Evolutionary conservation across 306 rosid genomes (phyloP), one percentile per base, ranked within the genome.

Genomic region (Sophora flavescens): DNA sequence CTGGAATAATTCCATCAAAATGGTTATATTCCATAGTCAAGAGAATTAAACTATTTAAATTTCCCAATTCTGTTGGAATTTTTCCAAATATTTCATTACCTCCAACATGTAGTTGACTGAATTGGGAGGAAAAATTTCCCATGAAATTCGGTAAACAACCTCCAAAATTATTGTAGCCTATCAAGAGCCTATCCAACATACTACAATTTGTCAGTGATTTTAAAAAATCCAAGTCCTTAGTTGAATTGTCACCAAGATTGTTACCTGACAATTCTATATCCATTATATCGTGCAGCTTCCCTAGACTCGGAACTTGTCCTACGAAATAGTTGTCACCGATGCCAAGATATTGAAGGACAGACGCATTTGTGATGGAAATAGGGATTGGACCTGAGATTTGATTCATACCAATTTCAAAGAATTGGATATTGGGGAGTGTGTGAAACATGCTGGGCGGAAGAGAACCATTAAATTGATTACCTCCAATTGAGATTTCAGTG

Each of bases 321-420:
- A 12, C 35, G 7, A 85, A 78, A 13, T 75, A 13, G 65, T 85
- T 88, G 0, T 0, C 0, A 0, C 2, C 0, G 2, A 80, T 13
- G 6, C 18, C 76, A 56, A 81, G 16, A 2, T 0, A 0, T 62
- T 35, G 16, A 3, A 85, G 74, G 4, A 0, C 4, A 18, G 89
- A 72, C 26, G 88, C 84, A 77, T 88, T 84, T 36, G 72, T 9
- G 4, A 86, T 1, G 12, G 83, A 79, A 26, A 35, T 6, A 4
- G 84, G 92, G 39, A 88, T 81, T 33, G 38, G 7, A 6, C 86
- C 83, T 0, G 83, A 77, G 61, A 88, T 53, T 56, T 67, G 7
- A 42, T 86, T 80, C 12, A 14, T 45, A 12, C 16, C 53, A 6
- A 86, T 22, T 14, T 0, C 3, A 12, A 82, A 32, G 0, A 1